A percentile compares a stretch with the other conserved stretches of the same genome.
Evolutionary conservation across 768 basidiomycete genomes (phyloP).

Genomic region (Agrocybe praecox): DNA sequence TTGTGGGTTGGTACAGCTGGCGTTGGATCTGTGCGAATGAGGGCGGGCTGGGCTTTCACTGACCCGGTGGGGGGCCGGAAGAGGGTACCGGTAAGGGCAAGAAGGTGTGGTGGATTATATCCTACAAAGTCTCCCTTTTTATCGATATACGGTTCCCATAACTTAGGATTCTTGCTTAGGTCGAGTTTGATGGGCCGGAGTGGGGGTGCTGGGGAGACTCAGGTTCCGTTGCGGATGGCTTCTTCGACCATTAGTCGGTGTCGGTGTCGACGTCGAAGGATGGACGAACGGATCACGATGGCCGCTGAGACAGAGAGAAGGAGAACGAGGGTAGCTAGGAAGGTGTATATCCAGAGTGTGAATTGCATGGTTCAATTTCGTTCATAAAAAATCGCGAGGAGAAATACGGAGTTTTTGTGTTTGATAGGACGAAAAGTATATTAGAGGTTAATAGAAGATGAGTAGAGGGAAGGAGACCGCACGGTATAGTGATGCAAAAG

Average conservation of each 20-base stretch:
- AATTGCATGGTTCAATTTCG: no score
- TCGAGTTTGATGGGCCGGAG: constrained; percentile 32
- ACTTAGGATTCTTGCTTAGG: constrained; percentile 44
- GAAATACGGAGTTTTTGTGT: no score
- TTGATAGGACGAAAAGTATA: no score
- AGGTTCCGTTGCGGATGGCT: constrained; percentile 66
- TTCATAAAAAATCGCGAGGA: no score
- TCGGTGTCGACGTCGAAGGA: constrained; percentile 65
- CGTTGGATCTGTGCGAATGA: constrained; percentile 20
- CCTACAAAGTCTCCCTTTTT: constrained; percentile 21
- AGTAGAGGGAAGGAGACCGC: constrained; percentile 15
- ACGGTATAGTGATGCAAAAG: constrained; percentile 35
- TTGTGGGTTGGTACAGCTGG: constrained; percentile 31
- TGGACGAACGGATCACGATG: constrained; percentile 64
- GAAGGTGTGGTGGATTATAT: constrained; percentile 69
- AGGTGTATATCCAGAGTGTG: constrained; percentile 41
- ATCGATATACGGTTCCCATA: constrained; percentile 50
- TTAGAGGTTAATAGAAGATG: not conserved
- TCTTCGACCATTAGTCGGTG: constrained; percentile 61
- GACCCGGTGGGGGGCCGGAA: not conserved
- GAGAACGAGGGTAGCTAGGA: constrained; percentile 67
- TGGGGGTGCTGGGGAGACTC: constrained; percentile 43
- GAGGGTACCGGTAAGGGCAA: constrained; percentile 33
- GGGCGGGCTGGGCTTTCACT: constrained; percentile 6
- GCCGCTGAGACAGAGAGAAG: constrained; percentile 68